A percentile compares a stretch with the other conserved stretches of the same genome.
phyloP scores from a whole-genome alignment of 495 filamentous ascomycete species.

The Daldinia bambusicola region DNA sequence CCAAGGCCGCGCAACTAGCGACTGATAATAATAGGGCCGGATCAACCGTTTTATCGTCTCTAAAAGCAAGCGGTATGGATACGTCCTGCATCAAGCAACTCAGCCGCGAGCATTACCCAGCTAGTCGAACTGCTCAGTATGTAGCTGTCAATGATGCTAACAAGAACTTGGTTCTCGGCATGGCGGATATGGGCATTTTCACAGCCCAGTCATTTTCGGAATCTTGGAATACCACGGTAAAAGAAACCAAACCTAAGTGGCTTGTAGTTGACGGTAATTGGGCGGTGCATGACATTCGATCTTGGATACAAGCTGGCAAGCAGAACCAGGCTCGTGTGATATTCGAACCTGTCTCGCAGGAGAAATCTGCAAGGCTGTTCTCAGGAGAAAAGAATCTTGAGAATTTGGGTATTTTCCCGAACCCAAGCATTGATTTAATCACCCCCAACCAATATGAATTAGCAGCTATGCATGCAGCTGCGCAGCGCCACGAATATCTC shows the following conservation, averaged over 20 bases:
- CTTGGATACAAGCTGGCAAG: slow-evolving; percentile 70
- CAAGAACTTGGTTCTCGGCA: slow-evolving; percentile 84
- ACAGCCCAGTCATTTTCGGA: slow-evolving; percentile 60
- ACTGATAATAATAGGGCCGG: slow-evolving; percentile 63
- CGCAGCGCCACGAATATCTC: slow-evolving; percentile 70
- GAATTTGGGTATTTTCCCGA: slow-evolving; percentile 65
- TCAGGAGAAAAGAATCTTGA: slow-evolving; percentile 45
- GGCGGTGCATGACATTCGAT: slow-evolving; percentile 67
- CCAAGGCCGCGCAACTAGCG: not conserved
- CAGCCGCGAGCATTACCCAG: slow-evolving; percentile 56
- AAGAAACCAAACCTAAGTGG: slow-evolving; percentile 70
- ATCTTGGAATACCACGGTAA: slow-evolving; percentile 70
- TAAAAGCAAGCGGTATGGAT: slow-evolving; percentile 71
- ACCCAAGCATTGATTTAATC: slow-evolving; percentile 70
- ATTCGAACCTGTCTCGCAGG: slow-evolving; percentile 90
- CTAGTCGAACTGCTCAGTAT: slow-evolving; percentile 83
- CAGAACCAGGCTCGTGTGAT: slow-evolving; percentile 66
- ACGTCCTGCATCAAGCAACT: slow-evolving; percentile 69
- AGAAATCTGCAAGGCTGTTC: slow-evolving; percentile 80
- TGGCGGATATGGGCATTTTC: slow-evolving; percentile 95
- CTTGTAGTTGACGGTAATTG: slow-evolving; percentile 88
- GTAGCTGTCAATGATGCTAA: slow-evolving; percentile 85
- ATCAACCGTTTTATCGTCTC: slow-evolving; percentile 68
- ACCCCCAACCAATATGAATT: slow-evolving; percentile 89
- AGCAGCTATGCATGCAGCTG: slow-evolving; percentile 74